These are phyloP conservation scores for Cutaneotrichosporon cyanovorans DNA, from an alignment of 1,284 basidiomycete species.

Conservation along the genomic window DNA sequence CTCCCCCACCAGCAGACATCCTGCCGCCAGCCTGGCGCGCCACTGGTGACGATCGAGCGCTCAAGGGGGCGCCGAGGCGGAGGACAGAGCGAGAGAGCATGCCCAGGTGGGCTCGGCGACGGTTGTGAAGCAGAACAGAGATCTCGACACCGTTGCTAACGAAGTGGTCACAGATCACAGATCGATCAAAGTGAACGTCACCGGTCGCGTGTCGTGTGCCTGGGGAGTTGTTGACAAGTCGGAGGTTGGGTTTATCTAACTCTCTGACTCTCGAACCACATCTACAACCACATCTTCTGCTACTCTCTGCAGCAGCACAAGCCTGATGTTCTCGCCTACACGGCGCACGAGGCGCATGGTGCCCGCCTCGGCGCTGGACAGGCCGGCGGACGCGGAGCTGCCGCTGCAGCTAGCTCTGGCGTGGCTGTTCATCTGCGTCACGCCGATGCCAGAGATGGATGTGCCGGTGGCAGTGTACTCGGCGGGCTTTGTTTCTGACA, in stretches of 20 bases:
- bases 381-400: neutral
- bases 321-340: neutral
- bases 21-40: no score
- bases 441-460: slow-evolving; percentile 14
- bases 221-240: slow-evolving; percentile 7
- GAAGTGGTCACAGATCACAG: no score
- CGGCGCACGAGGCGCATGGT: neutral
- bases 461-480: slow-evolving; percentile 25
- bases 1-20: no score
- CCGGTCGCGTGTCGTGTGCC: neutral
- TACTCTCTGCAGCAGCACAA: neutral
- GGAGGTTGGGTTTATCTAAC: no score
- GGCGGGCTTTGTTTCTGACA: slow-evolving; percentile 22
- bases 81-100: slow-evolving; percentile 2
- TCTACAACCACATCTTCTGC: no score
- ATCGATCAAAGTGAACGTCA: neutral
- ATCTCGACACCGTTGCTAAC: neutral
- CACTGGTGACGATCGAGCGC: neutral
- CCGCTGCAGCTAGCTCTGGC: slow-evolving; percentile 35
- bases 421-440: slow-evolving; percentile 23
- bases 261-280: no score
- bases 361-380: slow-evolving; percentile 1
- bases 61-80: neutral
- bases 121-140: neutral
- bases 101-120: neutral